Percentiles rank a stretch among this genome's conserved stretches.
Evolutionary conservation across 176 grass and related monocot genomes (phyloP).

Genomic region (Aegilops umbellulata): DNA sequence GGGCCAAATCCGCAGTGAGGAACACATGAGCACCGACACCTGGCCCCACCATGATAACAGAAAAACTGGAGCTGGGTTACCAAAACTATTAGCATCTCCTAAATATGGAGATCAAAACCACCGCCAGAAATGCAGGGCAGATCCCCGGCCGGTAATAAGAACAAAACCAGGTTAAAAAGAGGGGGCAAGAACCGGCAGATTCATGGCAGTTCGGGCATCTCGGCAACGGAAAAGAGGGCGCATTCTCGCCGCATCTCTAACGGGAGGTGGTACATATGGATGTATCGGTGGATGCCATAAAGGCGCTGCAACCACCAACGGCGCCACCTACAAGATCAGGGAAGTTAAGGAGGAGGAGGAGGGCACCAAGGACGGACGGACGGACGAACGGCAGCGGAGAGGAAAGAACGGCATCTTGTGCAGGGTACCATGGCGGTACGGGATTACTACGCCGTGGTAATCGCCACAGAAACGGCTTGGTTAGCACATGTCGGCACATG

Average conservation of each 20-base stretch:
- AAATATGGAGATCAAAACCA: background rate
- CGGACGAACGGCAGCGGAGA: constrained; percentile 18
- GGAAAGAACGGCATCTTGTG: constrained; percentile 36
- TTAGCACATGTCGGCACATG: constrained; percentile 56
- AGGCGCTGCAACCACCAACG: constrained; percentile 24
- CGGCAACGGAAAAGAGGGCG: background rate
- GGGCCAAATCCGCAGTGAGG: constrained; percentile 18
- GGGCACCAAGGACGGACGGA: background rate
- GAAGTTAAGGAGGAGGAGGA: constrained; percentile 16
- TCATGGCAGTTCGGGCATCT: background rate
- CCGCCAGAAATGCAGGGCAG: background rate
- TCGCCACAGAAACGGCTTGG: background rate
- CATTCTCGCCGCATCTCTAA: background rate
- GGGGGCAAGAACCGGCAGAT: background rate
- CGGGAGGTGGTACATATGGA: background rate
- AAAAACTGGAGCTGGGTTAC: background rate
- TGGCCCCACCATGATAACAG: constrained; percentile 7
- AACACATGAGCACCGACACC: constrained; percentile 37
- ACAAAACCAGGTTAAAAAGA: background rate
- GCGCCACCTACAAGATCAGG: constrained; percentile 38
- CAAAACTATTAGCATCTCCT: background rate
- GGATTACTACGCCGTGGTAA: background rate
- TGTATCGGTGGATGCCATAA: constrained; percentile 24
- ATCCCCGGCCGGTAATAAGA: background rate
- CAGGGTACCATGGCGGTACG: constrained; percentile 14